phyloP scores from a whole-genome alignment of 129 eudicot genomes.

The Daucus carota region DH1_v3.0 NC_030385.2:30786001-30786500 shows the following conservation, averaged over 20 bases:
- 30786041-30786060: not conserved
- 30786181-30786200: not conserved
- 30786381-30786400: not conserved
- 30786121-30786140: not conserved
- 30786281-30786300: not conserved
- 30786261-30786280: not conserved
- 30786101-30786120: not conserved
- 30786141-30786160: not conserved
- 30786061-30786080: not conserved
- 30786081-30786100: not conserved
- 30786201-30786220: not conserved
- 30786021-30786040: not conserved
- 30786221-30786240: not conserved
- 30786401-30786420: not conserved
- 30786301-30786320: not conserved
- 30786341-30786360: not conserved
- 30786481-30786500: not conserved
- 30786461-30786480: not conserved
- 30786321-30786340: not conserved
- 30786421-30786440: not conserved
- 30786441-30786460: not conserved
- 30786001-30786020: not conserved
- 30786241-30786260: conserved; percentile 1
- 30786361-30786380: not conserved
- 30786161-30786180: not conserved